Evolutionary conservation across 2,329 filamentous ascomycete species (phyloP).

Genomic region (Dactylellina parvicollis): DNA sequence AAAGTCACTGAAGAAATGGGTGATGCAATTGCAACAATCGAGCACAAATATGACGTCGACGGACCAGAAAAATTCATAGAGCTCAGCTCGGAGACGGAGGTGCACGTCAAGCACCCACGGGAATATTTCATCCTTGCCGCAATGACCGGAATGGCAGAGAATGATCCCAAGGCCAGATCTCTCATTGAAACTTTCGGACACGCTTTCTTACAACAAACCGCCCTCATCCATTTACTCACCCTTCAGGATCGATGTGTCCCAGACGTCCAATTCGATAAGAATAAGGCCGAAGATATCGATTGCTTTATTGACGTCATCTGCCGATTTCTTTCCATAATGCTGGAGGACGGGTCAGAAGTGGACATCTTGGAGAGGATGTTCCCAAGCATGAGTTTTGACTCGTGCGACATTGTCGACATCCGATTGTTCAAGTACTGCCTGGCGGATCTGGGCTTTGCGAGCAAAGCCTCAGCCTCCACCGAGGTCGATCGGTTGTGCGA

Average conservation of each 20-base stretch:
- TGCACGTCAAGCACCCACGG: slow-evolving; percentile 8
- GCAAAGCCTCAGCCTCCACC: neutral
- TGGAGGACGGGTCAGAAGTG: neutral
- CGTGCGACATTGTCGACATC: slow-evolving; percentile 31
- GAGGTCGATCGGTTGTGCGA: neutral
- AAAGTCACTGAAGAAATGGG: slow-evolving; percentile 5
- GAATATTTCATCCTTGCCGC: slow-evolving; percentile 13
- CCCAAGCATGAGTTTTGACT: slow-evolving; percentile 1
- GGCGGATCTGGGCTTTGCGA: slow-evolving; percentile 3
- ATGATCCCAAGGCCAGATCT: neutral
- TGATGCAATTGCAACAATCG: neutral
- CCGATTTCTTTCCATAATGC: slow-evolving; percentile 11
- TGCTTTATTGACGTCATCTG: slow-evolving; percentile 19
- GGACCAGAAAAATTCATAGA: neutral
- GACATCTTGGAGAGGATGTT: slow-evolving; percentile 4
- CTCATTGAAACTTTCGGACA: slow-evolving; percentile 17
- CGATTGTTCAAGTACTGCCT: slow-evolving; percentile 45
- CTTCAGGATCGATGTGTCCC: slow-evolving; percentile 19
- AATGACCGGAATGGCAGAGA: slow-evolving; percentile 5
- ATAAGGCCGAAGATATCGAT: neutral
- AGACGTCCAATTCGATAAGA: slow-evolving; percentile 5
- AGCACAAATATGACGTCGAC: neutral
- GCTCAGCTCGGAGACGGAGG: neutral
- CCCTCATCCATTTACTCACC: slow-evolving; percentile 1
- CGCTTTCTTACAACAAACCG: slow-evolving; percentile 15